phyloP scores from a whole-genome alignment of 257 asterid species.

The Primulina eburnea region DNA sequence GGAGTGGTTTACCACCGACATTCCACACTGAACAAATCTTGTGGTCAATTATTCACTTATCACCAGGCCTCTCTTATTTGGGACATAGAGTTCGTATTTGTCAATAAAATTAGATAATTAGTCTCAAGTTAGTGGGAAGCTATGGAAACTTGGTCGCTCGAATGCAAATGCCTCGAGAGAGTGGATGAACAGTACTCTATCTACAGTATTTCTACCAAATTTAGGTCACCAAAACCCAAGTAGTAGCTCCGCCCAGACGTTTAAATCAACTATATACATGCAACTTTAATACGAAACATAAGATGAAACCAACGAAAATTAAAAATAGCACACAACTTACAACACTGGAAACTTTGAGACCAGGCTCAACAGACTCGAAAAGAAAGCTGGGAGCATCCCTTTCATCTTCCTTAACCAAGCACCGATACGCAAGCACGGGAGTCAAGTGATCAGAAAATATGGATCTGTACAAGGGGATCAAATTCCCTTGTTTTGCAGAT shows the following conservation, averaged over 20 bases:
- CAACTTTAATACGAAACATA: background rate
- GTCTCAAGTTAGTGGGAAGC: background rate
- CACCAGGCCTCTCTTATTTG: background rate
- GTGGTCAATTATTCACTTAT: background rate
- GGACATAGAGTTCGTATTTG: background rate
- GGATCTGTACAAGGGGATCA: conserved; percentile 74
- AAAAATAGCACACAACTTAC: conserved; percentile 39
- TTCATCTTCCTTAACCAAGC: conserved; percentile 89
- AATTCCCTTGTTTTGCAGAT: conserved; percentile 78
- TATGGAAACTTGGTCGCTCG: background rate
- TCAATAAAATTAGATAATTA: background rate
- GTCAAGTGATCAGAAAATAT: conserved; percentile 91
- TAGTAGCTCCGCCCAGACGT: background rate
- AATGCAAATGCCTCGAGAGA: no score
- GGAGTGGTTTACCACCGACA: no score
- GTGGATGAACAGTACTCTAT: background rate
- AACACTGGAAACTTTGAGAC: conserved; percentile 64
- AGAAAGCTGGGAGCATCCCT: conserved; percentile 98
- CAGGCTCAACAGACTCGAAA: conserved; percentile 87
- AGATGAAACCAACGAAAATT: no score
- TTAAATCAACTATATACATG: background rate
- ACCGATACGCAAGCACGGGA: conserved; percentile 92
- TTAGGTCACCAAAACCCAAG: background rate
- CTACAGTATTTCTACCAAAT: background rate
- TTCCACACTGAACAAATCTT: no score